These are phyloP conservation scores for Casuarina cunninghamiana DNA, from an alignment of 306 rosid species.

Conservation along the genomic window DNA sequence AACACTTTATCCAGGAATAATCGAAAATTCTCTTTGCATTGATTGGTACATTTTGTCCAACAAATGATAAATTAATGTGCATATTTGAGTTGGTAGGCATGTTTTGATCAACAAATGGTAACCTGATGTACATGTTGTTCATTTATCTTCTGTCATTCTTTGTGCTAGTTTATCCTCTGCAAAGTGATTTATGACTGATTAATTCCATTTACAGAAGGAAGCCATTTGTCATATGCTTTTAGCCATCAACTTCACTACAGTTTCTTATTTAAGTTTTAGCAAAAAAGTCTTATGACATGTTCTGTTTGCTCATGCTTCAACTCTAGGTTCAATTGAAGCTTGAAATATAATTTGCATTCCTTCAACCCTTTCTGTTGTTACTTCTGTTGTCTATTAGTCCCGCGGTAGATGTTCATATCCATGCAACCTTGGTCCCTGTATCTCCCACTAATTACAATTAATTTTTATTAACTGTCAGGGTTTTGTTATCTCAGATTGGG, in stretches of 20 bases:
- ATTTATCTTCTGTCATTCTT: background rate
- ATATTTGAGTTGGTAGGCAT: background rate
- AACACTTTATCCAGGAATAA: background rate
- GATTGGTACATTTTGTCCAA: background rate
- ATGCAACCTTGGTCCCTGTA: constrained; percentile 9
- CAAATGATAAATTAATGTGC: background rate
- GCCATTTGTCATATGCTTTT: background rate
- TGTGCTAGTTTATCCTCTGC: background rate
- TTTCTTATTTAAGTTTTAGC: background rate
- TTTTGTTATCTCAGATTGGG: constrained; percentile 98
- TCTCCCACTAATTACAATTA: constrained; percentile 17
- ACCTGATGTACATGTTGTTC: background rate
- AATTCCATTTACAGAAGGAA: background rate
- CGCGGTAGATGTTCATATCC: background rate
- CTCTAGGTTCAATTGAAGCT: background rate
- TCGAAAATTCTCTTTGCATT: background rate
- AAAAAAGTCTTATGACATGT: background rate
- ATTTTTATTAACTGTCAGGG: constrained; percentile 63
- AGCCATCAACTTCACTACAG: background rate
- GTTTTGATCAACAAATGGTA: background rate
- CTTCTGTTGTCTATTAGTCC: background rate
- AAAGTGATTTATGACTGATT: constrained; percentile 3
- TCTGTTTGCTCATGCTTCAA: background rate
- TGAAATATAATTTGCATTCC: background rate
- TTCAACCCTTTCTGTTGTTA: background rate